Evolutionary conservation across 805 yeast genomes (phyloP), one percentile per base, ranked within the genome.

Genomic region (Candida coquimbonensis): DNA sequence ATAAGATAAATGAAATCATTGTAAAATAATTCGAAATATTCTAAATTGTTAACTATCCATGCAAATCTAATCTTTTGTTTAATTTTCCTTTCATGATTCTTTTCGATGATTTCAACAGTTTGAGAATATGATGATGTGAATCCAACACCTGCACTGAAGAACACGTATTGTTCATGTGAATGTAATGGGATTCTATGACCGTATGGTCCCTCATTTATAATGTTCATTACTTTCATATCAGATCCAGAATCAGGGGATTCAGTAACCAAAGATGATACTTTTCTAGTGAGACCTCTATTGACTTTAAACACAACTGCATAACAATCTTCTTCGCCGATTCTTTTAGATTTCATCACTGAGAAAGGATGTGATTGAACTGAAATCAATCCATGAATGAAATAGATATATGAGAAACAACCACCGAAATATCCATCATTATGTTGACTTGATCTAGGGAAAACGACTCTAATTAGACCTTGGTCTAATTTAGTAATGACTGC

Each of bases 311-410:
- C 71, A 42, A 76, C 62, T 8, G 67, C 64, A 29, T 75, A 53
- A 25, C 49, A 52, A 26, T 52, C 42, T 36, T 51, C 54, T 42
- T 59, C 63, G 14, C 56, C 63, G 39, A 55, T 55, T 63, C 68
- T 47, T 63, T 45, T 65, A 1, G 68, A 67, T 26, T 73, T 64
- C 51, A 75, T 68, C 11, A 75, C 63, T 3, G 90, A 81, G 62
- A 85, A 83, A 11, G 91, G 91, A 60, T 84, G 89, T 5, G 83
- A 78, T 60, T 83, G 87, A 41, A 42, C 56, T 77, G 78, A 49
- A 70, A 67, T 21, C 5, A 52, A 26, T 7, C 45, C 48, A 11
- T 62, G 57, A 43, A 81, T 50, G 60, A 83, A 79, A 62, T 81
- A 75, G 38, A 84, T 62, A 55, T 69, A 83, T 11, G 73, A 75